These are phyloP conservation scores for Boletus rubescentipes DNA, from an alignment of 768 basidiomycete genomes.

Conservation along the genomic window DNA sequence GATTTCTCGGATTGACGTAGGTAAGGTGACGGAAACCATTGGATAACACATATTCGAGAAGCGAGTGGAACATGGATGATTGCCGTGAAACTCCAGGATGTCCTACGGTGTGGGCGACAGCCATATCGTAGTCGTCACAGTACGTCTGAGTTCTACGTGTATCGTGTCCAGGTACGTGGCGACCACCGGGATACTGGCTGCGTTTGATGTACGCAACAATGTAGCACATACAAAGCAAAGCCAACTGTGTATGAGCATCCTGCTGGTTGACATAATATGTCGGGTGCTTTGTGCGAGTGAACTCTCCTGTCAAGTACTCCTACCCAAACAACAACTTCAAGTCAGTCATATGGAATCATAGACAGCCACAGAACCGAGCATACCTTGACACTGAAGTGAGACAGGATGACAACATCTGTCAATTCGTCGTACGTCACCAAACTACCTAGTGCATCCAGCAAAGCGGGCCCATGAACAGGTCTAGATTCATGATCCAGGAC, in stretches of 20 bases:
- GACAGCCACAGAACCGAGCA: too few species aligned
- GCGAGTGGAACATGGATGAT: too few species aligned
- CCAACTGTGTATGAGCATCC: constrained; percentile 1
- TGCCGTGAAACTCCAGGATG: too few species aligned
- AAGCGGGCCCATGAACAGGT: constrained; percentile 1
- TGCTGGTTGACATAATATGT: neutral
- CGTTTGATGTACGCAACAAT: neutral
- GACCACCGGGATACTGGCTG: neutral
- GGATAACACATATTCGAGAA: neutral
- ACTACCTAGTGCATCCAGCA: constrained; percentile 1
- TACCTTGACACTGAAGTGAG: constrained; percentile 17
- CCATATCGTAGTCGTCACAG: neutral
- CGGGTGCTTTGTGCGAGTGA: neutral
- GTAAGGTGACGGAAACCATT: neutral
- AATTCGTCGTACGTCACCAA: constrained; percentile 1
- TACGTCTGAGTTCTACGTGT: too few species aligned
- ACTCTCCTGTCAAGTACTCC: constrained; percentile 4
- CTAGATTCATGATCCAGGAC: neutral
- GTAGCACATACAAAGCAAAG: constrained; percentile 5
- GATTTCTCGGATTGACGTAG: neutral
- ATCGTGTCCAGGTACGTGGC: neutral
- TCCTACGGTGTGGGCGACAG: neutral
- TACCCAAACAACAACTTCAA: neutral
- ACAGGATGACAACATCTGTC: constrained; percentile 2
- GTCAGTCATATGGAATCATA: neutral